phyloP scores from a whole-genome alignment of 1,139 yeast species.

The Fermentozyma sake region DNA sequence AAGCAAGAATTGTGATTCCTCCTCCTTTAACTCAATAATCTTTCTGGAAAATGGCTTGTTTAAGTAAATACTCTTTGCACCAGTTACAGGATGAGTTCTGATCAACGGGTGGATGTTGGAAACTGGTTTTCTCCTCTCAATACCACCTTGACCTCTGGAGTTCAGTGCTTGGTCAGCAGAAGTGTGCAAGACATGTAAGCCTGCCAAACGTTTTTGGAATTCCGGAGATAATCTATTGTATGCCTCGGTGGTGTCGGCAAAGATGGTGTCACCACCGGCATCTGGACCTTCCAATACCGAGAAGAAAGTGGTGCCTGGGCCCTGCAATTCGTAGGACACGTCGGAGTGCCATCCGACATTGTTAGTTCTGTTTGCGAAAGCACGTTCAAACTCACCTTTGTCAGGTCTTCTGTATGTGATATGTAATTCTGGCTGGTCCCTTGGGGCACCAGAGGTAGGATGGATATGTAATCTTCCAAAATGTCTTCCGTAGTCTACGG shows the following conservation, averaged over 20 bases:
- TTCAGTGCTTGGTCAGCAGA: slow-evolving; percentile 23
- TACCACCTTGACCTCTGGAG: slow-evolving; percentile 34
- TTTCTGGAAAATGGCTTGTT: slow-evolving; percentile 52
- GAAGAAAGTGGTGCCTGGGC: slow-evolving; percentile 36
- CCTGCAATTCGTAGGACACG: slow-evolving; percentile 36
- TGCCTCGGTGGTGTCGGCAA: slow-evolving; percentile 25
- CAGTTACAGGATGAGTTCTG: slow-evolving; percentile 55
- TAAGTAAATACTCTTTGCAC: slow-evolving; percentile 47
- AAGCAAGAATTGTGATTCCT: slow-evolving; percentile 50
- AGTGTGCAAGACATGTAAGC: slow-evolving; percentile 24
- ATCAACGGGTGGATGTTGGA: slow-evolving; percentile 51
- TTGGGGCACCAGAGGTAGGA: slow-evolving; percentile 39
- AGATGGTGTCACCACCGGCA: slow-evolving; percentile 35
- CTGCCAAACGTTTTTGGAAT: slow-evolving; percentile 21
- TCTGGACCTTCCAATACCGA: slow-evolving; percentile 37
- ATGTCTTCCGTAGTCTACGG: slow-evolving; percentile 26
- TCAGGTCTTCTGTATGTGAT: slow-evolving; percentile 28
- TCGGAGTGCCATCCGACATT: slow-evolving; percentile 41
- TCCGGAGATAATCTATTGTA: slow-evolving; percentile 24
- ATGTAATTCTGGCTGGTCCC: slow-evolving; percentile 32
- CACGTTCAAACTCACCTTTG: slow-evolving; percentile 20
- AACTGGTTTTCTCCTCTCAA: slow-evolving; percentile 41
- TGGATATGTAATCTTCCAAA: slow-evolving; percentile 39
- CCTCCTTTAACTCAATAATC: slow-evolving; percentile 52
- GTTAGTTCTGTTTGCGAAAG: slow-evolving; percentile 20